Evolutionary conservation across 208 protist genomes (phyloP), one percentile per base, ranked within the genome.

Genomic region (Crithidia brevicula): DNA sequence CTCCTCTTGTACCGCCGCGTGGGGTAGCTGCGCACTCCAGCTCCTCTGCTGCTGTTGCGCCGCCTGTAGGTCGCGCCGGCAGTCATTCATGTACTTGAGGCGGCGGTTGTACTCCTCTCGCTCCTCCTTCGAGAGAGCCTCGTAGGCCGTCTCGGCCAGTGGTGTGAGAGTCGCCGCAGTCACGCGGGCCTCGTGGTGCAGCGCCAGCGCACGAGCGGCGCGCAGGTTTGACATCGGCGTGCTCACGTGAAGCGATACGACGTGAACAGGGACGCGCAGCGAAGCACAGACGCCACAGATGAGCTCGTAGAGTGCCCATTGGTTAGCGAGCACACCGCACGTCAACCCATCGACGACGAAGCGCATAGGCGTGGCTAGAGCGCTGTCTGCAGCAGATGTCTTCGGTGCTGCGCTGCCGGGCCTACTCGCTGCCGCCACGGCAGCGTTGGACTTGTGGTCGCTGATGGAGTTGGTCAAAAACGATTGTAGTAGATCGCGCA

Each of bases 11-110:
- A 75, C 51, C 11, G 71, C 61, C 54, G 31, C 28, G 27, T 47
- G 62, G 6, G 70, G 70, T n/a, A 76, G 56, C 70, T 76, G 61
- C 22, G 45, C 46, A 11, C 38, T 34, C 54, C 66, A 70, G 36
- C 18, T 15, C 25, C 31, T 16, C 56, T 66, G 51, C 18, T 69
- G 53, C 25, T 64, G 77, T 43, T 56, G 70, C 42, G 73, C 79
- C 13, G 64, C 72, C 11, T 77, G 66, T 46, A 94, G 57, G 27
- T 84, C 82, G 34, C 79, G 74, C 34, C 86, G 85, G 66, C 88
- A 93, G 63, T 93, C 84, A 52, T 93, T 95, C 62, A 83, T 89
- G 52, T 91, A 78, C 71, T 94, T 83, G 16, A 96, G 79, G 10
- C 78, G 79, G 8, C 50, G 45, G 66, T 96, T 94, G 80, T 95